phyloP scores from a whole-genome alignment of 345 rosid species.

The Acer saccharum region DNA sequence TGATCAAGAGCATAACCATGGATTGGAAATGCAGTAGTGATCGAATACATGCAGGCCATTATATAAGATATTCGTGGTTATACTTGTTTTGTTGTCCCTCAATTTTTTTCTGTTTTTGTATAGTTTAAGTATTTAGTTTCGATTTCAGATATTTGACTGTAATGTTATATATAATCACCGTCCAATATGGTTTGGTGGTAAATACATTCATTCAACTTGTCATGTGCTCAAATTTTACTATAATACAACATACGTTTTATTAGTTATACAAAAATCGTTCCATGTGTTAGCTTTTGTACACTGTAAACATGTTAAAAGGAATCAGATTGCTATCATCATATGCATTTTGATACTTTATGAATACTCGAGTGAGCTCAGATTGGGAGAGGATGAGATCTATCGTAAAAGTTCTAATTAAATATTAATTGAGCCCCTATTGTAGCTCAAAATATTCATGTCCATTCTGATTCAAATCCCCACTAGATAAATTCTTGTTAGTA shows the following conservation, averaged over 20 bases:
- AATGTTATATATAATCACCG: not conserved
- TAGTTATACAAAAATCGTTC: too few species aligned
- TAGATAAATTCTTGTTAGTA: constrained; percentile 6
- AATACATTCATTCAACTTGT: too few species aligned
- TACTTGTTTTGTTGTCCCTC: not conserved
- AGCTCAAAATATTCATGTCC: constrained; percentile 32
- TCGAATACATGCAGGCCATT: constrained; percentile 5
- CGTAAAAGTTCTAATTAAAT: not conserved
- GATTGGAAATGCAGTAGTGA: constrained; percentile 14
- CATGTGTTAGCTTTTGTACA: too few species aligned
- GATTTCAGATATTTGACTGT: not conserved
- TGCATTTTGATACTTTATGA: too few species aligned
- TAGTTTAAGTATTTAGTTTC: not conserved
- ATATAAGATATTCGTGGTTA: not conserved
- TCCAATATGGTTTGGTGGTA: too few species aligned
- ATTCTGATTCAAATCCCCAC: constrained; percentile 13
- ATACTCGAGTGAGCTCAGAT: not conserved
- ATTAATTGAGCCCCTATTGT: constrained; percentile 2
- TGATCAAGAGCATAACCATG: constrained; percentile 12
- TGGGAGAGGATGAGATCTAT: not conserved
- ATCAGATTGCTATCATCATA: too few species aligned
- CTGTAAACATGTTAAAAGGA: too few species aligned
- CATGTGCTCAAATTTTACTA: too few species aligned
- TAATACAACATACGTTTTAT: too few species aligned
- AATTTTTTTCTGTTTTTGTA: not conserved